Base-by-base conservation (phyloP, 2,329 filamentous ascomycete species). In the Xylariaceae sp. region DNA sequence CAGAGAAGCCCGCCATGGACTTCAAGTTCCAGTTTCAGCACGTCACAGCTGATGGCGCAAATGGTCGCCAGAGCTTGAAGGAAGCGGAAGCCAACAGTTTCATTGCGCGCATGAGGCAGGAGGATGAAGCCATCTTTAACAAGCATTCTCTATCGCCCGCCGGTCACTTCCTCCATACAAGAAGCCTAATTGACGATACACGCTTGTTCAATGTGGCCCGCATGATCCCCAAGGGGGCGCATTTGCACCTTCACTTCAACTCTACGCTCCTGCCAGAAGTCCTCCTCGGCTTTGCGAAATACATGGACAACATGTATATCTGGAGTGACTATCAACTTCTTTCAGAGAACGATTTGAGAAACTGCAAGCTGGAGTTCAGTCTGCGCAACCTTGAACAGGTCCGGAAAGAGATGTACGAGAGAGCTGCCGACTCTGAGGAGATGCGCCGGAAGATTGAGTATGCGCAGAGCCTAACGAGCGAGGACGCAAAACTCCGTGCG, bases 201-300 rank as follows among this genome's bases (percentile, higher is more conserved):
- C 72, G 75, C 49, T 68, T 91, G 11, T 83, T 85, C 65, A 65
- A 76, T 34, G 78, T 88, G 30, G 81, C 85, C 4, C 75, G 75
- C 37, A 69, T 72, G 58, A 81, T 89, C 77, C 88, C 88, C 48
- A 92, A 92, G 72, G 88, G 88, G 2, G 81, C 82, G 0, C 86
- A 91, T 69, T 76, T 91, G 23, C 88, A 92, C 71, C 82, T 90
- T 23, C 88, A 92, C 71, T 91, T 89, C 77, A 92, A 91, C 70
- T 82, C 88, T n/a, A 89, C 88, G 61, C 75, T 91, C 3, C 75
- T 78, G 11, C 86, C 88, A 8, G 71, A 76, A 1, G 78, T 85
- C 4, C 75, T 91, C 17, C 76, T 91, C 10, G 73, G 76, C 23
- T 76, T 77, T 65, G 82, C 76, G 64, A 81, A 77, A 76, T 76